Conservation (phyloP, 2,329 filamentous ascomycete genomes). For the Botrytis pseudocinerea region DNA sequence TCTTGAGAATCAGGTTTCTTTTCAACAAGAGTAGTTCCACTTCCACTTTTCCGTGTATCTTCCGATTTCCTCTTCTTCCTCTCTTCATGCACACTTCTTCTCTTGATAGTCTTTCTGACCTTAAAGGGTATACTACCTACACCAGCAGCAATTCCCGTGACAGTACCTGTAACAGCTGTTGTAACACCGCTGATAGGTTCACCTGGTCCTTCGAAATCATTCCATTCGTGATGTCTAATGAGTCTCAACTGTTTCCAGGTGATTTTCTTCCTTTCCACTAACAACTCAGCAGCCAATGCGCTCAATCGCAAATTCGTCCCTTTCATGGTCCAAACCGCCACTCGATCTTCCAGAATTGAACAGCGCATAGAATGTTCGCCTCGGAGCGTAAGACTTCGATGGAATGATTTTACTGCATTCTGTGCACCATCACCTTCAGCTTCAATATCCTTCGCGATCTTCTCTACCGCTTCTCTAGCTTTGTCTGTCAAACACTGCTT, state of each 20-base stretch:
- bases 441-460: constrained; percentile 62
- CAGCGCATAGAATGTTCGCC: constrained; percentile 62
- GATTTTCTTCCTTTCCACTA: constrained; percentile 61
- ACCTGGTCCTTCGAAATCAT: constrained; percentile 74
- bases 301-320: constrained; percentile 60
- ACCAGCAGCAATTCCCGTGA: constrained; percentile 61
- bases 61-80: constrained; percentile 37
- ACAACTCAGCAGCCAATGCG: constrained; percentile 63
- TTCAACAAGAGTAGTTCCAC: constrained; percentile 21
- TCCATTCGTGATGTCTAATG: constrained; percentile 69
- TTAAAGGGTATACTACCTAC: constrained; percentile 64
- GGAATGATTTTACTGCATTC: constrained; percentile 69
- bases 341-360: constrained; percentile 61
- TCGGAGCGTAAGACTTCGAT: constrained; percentile 56
- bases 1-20: constrained; percentile 5
- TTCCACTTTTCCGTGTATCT: constrained; percentile 20
- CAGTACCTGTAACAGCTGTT: constrained; percentile 59
- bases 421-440: constrained; percentile 65
- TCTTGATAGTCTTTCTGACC: constrained; percentile 58
- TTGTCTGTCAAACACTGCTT: constrained; percentile 64
- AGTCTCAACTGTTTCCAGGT: constrained; percentile 64
- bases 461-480: constrained; percentile 56
- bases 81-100: constrained; percentile 52
- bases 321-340: constrained; percentile 67
- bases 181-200: constrained; percentile 69